These are phyloP conservation scores for Botrytis byssoidea DNA, from an alignment of 2,329 filamentous ascomycete genomes.

Conservation along the genomic window DNA sequence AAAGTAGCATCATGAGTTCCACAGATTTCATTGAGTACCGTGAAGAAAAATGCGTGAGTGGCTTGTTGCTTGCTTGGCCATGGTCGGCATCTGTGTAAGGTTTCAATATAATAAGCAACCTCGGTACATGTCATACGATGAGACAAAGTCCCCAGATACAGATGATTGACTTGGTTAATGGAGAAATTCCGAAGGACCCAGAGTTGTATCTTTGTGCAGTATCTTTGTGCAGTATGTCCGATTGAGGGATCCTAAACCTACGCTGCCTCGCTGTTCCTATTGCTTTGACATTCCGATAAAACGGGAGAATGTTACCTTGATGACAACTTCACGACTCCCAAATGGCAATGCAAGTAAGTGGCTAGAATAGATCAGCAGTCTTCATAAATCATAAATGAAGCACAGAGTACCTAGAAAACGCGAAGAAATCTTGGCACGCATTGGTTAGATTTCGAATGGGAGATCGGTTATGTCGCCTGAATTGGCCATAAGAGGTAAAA, in stretches of 20 bases:
- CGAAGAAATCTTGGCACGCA: conserved; percentile 10
- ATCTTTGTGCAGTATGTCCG: not conserved
- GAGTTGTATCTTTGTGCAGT: not conserved
- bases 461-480: conserved; percentile 7
- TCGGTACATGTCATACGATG: not conserved
- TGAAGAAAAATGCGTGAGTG: not conserved
- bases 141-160: not conserved
- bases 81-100: not conserved
- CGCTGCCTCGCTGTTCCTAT: not conserved
- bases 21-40: not conserved
- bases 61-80: conserved; percentile 4
- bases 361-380: not conserved
- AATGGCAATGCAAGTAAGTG: not conserved
- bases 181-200: not conserved
- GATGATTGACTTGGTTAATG: not conserved
- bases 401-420: not conserved
- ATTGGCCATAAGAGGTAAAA: conserved; percentile 1
- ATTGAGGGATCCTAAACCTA: not conserved
- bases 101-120: not conserved
- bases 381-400: not conserved
- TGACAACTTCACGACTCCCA: not conserved
- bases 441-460: not conserved
- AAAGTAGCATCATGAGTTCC: not conserved
- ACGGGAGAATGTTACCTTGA: not conserved
- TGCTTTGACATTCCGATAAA: not conserved